Conservation (phyloP, 192 early-diverging fungal genomes). For the Linnemannia elongata region DNA sequence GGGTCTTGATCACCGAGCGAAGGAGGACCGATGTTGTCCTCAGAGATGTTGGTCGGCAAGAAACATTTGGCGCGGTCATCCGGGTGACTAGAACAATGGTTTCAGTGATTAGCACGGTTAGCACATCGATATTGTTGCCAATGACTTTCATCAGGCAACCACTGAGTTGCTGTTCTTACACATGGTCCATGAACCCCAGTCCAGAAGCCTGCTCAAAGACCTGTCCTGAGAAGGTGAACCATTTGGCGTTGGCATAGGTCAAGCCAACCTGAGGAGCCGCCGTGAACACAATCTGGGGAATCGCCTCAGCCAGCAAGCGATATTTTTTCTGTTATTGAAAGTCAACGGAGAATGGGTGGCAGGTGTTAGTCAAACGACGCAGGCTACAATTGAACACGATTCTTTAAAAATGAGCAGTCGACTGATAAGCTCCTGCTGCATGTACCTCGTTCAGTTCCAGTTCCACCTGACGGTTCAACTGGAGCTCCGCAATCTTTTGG, state of each 20-base stretch:
- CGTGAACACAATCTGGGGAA: slow-evolving; percentile 73
- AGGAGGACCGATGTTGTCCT: slow-evolving; percentile 20
- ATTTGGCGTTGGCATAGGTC: slow-evolving; percentile 69
- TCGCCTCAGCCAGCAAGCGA: slow-evolving; percentile 67
- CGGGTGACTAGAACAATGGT: slow-evolving; percentile 36
- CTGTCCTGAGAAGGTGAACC: slow-evolving; percentile 66
- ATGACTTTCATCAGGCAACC: too few relatives aligned
- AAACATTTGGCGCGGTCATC: slow-evolving; percentile 63
- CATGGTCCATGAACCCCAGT: slow-evolving; percentile 69
- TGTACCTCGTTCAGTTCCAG: slow-evolving; percentile 65
- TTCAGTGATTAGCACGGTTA: too few relatives aligned
- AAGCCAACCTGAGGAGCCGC: slow-evolving; percentile 63
- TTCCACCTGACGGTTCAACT: slow-evolving; percentile 62
- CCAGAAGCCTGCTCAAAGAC: slow-evolving; percentile 62
- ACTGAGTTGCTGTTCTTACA: slow-evolving; percentile 24
- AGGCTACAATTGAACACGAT: neutral
- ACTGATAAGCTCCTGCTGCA: neutral
- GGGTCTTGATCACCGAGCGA: neutral
- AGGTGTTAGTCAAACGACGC: neutral
- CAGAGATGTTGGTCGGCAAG: slow-evolving; percentile 59
- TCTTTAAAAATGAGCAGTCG: neutral
- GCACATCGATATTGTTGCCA: too few relatives aligned
- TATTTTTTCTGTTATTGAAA: slow-evolving; percentile 61
- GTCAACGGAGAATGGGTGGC: neutral
- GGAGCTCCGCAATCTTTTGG: slow-evolving; percentile 62